Conservation (phyloP, 495 filamentous ascomycete genomes). For the Ramalina intermedia region DNA sequence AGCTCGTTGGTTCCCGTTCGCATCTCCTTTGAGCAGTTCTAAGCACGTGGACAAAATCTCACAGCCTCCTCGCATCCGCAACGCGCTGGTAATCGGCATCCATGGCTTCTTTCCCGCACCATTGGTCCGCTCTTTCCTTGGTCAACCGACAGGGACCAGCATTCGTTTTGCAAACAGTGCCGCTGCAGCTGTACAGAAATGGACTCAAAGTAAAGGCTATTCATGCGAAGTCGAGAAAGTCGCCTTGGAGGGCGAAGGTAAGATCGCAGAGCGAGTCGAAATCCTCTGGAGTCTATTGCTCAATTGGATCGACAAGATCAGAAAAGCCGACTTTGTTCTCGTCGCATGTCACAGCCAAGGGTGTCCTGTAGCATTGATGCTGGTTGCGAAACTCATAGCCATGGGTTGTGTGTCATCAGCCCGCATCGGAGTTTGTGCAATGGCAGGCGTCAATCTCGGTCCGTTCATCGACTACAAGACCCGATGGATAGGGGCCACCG, state of each 20-base stretch:
- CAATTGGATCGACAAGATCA: slow-evolving; percentile 89
- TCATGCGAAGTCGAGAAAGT: slow-evolving; percentile 70
- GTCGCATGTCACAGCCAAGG: slow-evolving; percentile 91
- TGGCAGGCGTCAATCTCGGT: slow-evolving; percentile 90
- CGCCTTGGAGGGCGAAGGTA: slow-evolving; percentile 94
- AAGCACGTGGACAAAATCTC: slow-evolving; percentile 62
- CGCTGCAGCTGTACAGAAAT: slow-evolving; percentile 68
- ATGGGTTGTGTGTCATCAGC: slow-evolving; percentile 58
- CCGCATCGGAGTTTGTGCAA: slow-evolving; percentile 70
- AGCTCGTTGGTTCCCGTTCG: slow-evolving; percentile 47
- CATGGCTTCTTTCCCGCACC: slow-evolving; percentile 88
- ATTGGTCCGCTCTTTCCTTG: slow-evolving; percentile 70
- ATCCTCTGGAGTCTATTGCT: slow-evolving; percentile 85
- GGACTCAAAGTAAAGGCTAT: slow-evolving; percentile 54
- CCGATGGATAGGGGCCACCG: slow-evolving; percentile 70
- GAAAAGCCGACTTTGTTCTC: slow-evolving; percentile 74
- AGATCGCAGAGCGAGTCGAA: slow-evolving; percentile 76
- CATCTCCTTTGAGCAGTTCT: slow-evolving; percentile 37
- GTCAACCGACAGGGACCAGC: slow-evolving; percentile 90
- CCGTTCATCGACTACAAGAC: slow-evolving; percentile 82
- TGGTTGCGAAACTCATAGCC: slow-evolving; percentile 79
- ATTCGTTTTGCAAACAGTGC: slow-evolving; percentile 84
- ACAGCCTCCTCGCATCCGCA: slow-evolving; percentile 56
- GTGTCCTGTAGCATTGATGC: slow-evolving; percentile 82
- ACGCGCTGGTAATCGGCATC: slow-evolving; percentile 81